Evolutionary conservation across 352 stramenopile genomes (phyloP), one percentile per base, ranked within the genome.

Genomic region (Pythium folliculosum): DNA sequence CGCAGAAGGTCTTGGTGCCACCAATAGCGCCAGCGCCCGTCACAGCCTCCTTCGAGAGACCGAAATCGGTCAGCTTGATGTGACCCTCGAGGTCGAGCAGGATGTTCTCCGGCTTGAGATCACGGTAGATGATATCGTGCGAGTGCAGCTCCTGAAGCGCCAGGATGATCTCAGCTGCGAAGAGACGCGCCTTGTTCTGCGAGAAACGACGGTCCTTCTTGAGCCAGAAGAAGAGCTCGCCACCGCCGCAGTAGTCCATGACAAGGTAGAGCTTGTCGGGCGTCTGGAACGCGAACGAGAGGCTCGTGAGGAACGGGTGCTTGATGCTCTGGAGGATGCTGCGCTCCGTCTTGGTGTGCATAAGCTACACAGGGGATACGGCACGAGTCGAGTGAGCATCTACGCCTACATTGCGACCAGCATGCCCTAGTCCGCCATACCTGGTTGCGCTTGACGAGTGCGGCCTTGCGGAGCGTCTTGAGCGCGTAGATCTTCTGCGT

Each of bases 51-150:
- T 98, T 98, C 54, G 84, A 96, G n/a, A 98, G 87, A 63, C 93
- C 96, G 69, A 98, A 98, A 75, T 98, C 93, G 22, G 96, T 98
- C 30, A 99, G 77, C 49, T 92, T 89, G 59, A 98, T 90, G 81
- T 98, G 95, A 49, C 94, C 95, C 60, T 97, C 91, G 27, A 94
- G 77, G 69, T 99, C 96, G 37, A 98, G 77, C 58, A 97, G 78
- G 47, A 98, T 94, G 78, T 99, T 99, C 72, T 98, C 95, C 2
- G 96, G 96, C 81, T 99, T 99, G 44, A 99, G 81, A 73, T 99
- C 96, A 77, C 93, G 86, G 82, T 99, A 98, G 40, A 99, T 96
- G 71, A 99, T 98, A 77, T 98, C 90, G 77, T 96, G 88, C 67
- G 87, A 86, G 85, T 98, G 95, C 55, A 98, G 75, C 65, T 92